Percentiles rank a stretch among this genome's conserved stretches.
Evolutionary conservation across 1,139 yeast species (phyloP).

Genomic region (Taiozyma sp.): DNA sequence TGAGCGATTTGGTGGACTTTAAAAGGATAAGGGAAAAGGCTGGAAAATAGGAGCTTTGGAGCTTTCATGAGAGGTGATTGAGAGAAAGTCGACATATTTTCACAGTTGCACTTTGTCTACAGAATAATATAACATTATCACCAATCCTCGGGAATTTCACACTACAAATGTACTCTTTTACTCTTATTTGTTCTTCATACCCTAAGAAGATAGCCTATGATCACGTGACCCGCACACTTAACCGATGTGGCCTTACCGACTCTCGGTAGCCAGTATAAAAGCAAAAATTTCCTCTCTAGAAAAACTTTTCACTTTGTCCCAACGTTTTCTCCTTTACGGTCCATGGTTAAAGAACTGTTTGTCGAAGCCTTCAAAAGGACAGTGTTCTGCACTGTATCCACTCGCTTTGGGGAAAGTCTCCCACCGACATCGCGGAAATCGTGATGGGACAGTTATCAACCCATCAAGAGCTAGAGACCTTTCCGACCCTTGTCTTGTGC

Average conservation of each 20-base stretch:
- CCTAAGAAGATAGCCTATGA: background rate
- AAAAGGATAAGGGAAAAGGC: background rate
- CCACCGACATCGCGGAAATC: conserved; percentile 58
- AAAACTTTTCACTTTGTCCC: conserved; percentile 7
- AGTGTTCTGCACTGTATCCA: conserved; percentile 13
- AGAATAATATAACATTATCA: too few species aligned
- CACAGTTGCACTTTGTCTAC: too few species aligned
- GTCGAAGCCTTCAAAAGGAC: conserved; percentile 71
- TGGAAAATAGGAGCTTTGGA: background rate
- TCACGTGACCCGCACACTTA: background rate
- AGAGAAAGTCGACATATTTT: too few species aligned
- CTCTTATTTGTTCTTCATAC: background rate
- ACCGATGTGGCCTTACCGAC: background rate
- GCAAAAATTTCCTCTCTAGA: conserved; percentile 2
- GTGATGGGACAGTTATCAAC: conserved; percentile 30
- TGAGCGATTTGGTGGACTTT: background rate
- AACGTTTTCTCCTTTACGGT: conserved; percentile 23
- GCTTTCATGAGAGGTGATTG: too few species aligned
- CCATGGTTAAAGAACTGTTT: conserved; percentile 75
- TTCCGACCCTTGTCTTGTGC: background rate
- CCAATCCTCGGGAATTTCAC: too few species aligned
- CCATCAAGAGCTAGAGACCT: conserved; percentile 11
- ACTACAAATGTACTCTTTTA: background rate
- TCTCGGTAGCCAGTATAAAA: background rate
- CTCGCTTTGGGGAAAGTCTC: conserved; percentile 94